These are phyloP conservation scores for Boletus sp. DNA, from an alignment of 768 basidiomycete species.

Conservation along the genomic window DNA sequence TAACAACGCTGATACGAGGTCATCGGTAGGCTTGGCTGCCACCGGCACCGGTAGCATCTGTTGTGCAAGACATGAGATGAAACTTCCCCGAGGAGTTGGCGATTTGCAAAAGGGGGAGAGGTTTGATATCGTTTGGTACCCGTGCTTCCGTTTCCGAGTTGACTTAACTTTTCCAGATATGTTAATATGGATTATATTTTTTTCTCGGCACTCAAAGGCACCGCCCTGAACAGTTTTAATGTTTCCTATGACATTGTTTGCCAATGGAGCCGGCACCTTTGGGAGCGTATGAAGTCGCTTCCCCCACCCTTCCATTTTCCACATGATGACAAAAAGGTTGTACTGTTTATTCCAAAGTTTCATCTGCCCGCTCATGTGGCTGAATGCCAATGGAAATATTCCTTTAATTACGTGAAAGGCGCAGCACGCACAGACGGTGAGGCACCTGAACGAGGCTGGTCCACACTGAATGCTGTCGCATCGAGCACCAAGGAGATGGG, in stretches of 20 bases:
- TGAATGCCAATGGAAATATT: not conserved
- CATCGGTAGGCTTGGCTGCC: not conserved
- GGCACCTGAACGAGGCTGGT: not conserved
- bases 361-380: not conserved
- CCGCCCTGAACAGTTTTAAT: not conserved
- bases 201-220: not conserved
- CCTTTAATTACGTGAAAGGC: not conserved
- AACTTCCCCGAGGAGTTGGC: conserved; percentile 11
- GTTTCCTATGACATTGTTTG: not conserved
- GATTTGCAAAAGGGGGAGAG: conserved; percentile 21
- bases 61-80: conserved; percentile 13
- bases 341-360: not conserved
- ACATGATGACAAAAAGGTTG: not conserved
- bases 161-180: not conserved
- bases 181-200: not conserved
- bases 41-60: conserved; percentile 16
- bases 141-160: no score
- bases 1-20: not conserved
- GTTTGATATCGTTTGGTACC: not conserved
- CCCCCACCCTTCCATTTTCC: not conserved
- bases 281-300: not conserved
- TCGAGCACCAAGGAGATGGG: not conserved
- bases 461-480: not conserved
- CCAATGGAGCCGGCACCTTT: not conserved
- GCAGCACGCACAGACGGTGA: not conserved